Base-by-base conservation (phyloP, 1,284 basidiomycete species). In the Boletus sp. region DNA sequence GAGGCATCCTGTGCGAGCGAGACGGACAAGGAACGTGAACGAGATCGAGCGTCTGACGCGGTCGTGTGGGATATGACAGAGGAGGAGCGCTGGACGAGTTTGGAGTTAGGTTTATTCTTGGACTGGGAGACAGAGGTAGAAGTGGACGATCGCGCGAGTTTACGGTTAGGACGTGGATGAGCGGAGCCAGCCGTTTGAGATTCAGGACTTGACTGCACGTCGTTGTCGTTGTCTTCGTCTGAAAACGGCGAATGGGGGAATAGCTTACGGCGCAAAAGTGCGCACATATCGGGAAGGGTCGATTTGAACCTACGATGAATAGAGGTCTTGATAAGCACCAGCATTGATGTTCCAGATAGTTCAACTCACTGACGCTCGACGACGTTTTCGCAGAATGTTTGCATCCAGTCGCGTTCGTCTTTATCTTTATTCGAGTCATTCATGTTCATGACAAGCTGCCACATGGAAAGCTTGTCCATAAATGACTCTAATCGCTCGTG, bases 381-480 rank as follows among this genome's bases (percentile, higher is more conserved):
- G 38, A 84, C 57, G 30, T 81, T 75, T 57, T 82, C 77, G 52
- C 73, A 83, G 57, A 88, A 88, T 0, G 59, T 50, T 58, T 88
- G 85, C 68, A 80, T 82, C 85, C 86, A 88, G 57, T 89, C 85
- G 3, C 74, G 70, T 32, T 77, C 72, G 19, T 75, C 72, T 8
- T 49, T 52, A 8, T 37, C 25, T 1, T 42, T 52, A 20, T 50
- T 20, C 3, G 19, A 38, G 48, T 52, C 58, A 27, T 72, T 71
- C 46, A 77, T 59, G 13, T 67, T 64, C 10, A 60, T 65, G 53
- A 81, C 68, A 10, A 88, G 74, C 57, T 88, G 86, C 84, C 86
- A 86, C 65, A 77, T 80, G 5, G 81, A 82, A 5, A 89, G 66
- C 58, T 81, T 84, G 66, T 89, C 87, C 81, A 87, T 85, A 62